Evolutionary conservation across 148 eudicot genomes (phyloP), one percentile per base, ranked within the genome.

Genomic region (Vaccinium darrowii): DNA sequence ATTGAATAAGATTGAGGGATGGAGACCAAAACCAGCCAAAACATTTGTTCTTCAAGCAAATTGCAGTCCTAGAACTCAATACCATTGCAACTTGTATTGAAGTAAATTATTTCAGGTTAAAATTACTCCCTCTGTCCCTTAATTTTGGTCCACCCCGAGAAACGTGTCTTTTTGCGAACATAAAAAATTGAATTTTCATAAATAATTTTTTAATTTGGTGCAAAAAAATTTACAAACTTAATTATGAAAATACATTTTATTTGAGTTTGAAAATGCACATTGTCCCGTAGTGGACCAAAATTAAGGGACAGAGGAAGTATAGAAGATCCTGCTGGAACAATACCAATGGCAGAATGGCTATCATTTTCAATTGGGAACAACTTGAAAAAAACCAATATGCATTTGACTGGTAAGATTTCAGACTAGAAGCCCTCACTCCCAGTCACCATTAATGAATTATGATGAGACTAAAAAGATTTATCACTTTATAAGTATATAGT

Each of bases 21-120:
- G 78, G 53, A 75, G 78, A 76, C 54, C 10, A 11, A 47, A 76
- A 76, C 52, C 53, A 76, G 79, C 79, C 14, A 16, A 76, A 11
- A 49, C 19, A 76, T 21, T 47, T 6, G 25, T 49, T 19, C 50
- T 75, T 47, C 47, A 7, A 75, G 78, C 25, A 49, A 43, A 50
- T 49, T 76, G 54, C 49, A 49, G 25, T 47, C n/a, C 51, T 7
- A 19, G 11, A 2, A 39, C 23, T 75, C 25, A 43, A 43, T 18
- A 18, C 9, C 52, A 2, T 8, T 14, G 19, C 47, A 33, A 27
- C 47, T 33, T 4, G 5, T 72, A 72, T 1, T 30, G 76, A 47
- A 72, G 49, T 33, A 19, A 49, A 76, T 76, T 76, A 49, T 49
- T 49, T 43, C 21, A 47, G 76, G 49, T 72, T 18, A 43, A 39